Base-by-base conservation (phyloP, 495 filamentous ascomycete species). In the Neurospora sp. region DNA sequence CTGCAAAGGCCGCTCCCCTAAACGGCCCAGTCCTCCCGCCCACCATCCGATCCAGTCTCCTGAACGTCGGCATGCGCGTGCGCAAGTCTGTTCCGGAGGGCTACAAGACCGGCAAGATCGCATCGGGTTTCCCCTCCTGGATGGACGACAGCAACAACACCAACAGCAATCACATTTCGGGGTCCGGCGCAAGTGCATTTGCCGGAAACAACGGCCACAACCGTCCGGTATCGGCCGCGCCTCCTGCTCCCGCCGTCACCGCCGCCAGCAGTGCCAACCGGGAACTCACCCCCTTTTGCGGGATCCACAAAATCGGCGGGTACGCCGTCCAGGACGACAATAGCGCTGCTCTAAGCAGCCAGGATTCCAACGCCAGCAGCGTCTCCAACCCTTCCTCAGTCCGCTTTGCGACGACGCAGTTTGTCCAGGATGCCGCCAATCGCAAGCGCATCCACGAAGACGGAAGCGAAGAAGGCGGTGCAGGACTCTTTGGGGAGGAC, bases 51-150 rank as follows among this genome's bases (percentile, higher is more conserved):
- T 84, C 93, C 18, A 91, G 90, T 18, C 89, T 98, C 16, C 84
- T 97, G 5, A 91, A 86, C 73, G 94, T 98, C 70, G 95, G 95
- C 75, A 96, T 97, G 93, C 89, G 94, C 41, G 88, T 98, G 70
- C 91, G 95, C 73, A 97, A 98, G 81, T 90, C 91, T 11, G 90
- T 98, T 4, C 92, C 93, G 0, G 94, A 97, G 72, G 95, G 95
- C 70, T 97, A 97, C 84, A 96, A 95, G 83, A 95, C 92, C 14
- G 86, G 88, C 74, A 77, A 77, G 84, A 72, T 74, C 72, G 83
- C 87, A 78, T 80, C 76, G 53, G 78, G 76, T 72, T 85, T 86
- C 73, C 75, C 77, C 8, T 80, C 87, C 16, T 87, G 84, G 81
- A 73, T 81, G 46, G 82, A 86, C 7, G 68, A 74, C 38, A 37